These are phyloP conservation scores for Herpetospermum pedunculosum DNA, from an alignment of 306 rosid species.

Conservation along the genomic window DNA sequence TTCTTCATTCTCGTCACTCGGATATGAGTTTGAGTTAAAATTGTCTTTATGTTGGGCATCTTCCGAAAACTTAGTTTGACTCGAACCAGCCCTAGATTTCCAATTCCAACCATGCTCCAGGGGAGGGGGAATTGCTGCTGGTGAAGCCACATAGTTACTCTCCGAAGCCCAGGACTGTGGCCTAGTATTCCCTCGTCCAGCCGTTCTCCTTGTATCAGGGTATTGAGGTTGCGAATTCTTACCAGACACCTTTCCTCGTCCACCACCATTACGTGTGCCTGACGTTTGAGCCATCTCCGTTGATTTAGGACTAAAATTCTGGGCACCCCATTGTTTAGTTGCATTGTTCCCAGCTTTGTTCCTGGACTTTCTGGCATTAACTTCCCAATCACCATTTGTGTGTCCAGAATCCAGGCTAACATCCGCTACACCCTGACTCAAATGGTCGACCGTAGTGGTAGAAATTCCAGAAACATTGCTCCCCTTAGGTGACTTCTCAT, in stretches of 20 bases:
- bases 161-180: slow-evolving; percentile 24
- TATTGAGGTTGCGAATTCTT: slow-evolving; percentile 19
- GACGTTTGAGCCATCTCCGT: slow-evolving; percentile 25
- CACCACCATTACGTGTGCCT: slow-evolving; percentile 18
- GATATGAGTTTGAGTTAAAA: slow-evolving; percentile 9
- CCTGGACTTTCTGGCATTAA: slow-evolving; percentile 46
- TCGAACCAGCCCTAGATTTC: slow-evolving; percentile 35
- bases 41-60: slow-evolving; percentile 16
- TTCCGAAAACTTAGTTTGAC: slow-evolving; percentile 21
- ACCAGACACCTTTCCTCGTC: slow-evolving; percentile 27
- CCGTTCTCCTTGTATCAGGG: slow-evolving; percentile 29
- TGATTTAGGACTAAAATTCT: slow-evolving; percentile 29
- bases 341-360: slow-evolving; percentile 56
- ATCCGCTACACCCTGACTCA: slow-evolving; percentile 37
- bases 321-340: slow-evolving; percentile 33
- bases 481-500: slow-evolving; percentile 25
- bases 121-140: slow-evolving; percentile 41
- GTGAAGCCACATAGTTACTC: slow-evolving; percentile 14
- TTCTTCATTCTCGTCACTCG: slow-evolving; percentile 6
- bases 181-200: slow-evolving; percentile 41
- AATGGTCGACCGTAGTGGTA: slow-evolving; percentile 26
- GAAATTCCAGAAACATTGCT: slow-evolving; percentile 15
- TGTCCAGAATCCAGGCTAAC: slow-evolving; percentile 26
- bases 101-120: slow-evolving; percentile 80
- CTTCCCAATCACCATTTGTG: slow-evolving; percentile 63